Evolutionary conservation across 1,284 basidiomycete genomes (phyloP).

Genomic region (Somion occarium): DNA sequence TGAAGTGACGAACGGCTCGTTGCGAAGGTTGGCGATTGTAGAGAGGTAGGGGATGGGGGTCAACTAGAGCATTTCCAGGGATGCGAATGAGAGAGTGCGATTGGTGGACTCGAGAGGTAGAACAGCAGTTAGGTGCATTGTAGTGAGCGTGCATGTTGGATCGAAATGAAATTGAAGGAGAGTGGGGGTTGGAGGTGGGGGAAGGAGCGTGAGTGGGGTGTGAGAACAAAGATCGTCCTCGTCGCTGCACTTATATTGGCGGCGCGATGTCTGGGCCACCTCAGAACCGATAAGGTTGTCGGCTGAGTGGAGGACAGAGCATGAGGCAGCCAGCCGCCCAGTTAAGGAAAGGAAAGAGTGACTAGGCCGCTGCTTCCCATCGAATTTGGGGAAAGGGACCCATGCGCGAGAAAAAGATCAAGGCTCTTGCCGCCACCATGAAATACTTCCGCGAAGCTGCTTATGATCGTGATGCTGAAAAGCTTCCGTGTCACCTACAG

Average conservation of each 20-base stretch:
- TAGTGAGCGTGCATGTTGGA: neutral
- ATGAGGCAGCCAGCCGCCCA: neutral
- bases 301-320: neutral
- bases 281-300: neutral
- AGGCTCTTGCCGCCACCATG: neutral
- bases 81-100: neutral
- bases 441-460: slow-evolving; percentile 2
- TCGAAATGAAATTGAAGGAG: neutral
- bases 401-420: neutral
- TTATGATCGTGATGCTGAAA: neutral
- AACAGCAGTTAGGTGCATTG: neutral
- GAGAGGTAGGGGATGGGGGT: neutral
- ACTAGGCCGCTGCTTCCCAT: slow-evolving; percentile 3
- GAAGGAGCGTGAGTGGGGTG: neutral
- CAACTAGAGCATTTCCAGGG: neutral
- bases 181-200: neutral
- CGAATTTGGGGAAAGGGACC: slow-evolving; percentile 3
- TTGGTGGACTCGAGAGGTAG: neutral
- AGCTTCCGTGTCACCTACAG: neutral
- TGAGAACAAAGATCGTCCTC: neutral
- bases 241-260: neutral
- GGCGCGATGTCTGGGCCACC: neutral
- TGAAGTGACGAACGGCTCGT: neutral
- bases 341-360: slow-evolving; percentile 3
- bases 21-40: neutral